These are phyloP conservation scores for Cryptosporidium meleagridis DNA, from an alignment of 169 alveolate genomes.

Conservation along the genomic window DNA sequence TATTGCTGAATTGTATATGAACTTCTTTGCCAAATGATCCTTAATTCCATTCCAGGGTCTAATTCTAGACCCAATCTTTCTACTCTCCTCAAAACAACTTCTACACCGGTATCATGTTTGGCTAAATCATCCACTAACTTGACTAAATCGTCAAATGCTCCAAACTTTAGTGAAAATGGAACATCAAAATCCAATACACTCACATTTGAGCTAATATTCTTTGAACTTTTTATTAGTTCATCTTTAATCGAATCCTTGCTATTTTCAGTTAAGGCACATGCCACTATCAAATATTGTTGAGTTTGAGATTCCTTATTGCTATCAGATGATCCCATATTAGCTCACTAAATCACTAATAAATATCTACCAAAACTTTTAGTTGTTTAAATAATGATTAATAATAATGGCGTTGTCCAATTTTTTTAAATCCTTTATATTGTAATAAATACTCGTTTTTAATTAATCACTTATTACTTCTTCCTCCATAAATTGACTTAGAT, in stretches of 20 bases:
- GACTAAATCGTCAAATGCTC: slow-evolving; percentile 84
- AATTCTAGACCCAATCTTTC: slow-evolving; percentile 81
- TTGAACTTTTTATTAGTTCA: slow-evolving; percentile 5
- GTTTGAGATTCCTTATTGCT: slow-evolving; percentile 34
- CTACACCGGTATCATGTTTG: slow-evolving; percentile 84
- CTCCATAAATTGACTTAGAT: not conserved
- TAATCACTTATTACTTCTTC: not conserved
- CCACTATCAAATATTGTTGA: slow-evolving; percentile 72
- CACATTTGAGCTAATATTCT: slow-evolving; percentile 27
- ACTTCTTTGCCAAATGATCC: slow-evolving; percentile 83
- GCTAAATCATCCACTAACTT: slow-evolving; percentile 85
- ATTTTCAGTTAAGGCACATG: slow-evolving; percentile 57
- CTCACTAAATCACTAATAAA: not conserved
- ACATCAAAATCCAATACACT: slow-evolving; percentile 82
- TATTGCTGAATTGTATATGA: slow-evolving; percentile 83
- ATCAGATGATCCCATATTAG: slow-evolving; percentile 45
- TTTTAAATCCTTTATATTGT: not conserved
- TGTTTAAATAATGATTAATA: not conserved
- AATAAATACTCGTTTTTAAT: not conserved
- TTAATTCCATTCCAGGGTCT: slow-evolving; percentile 81
- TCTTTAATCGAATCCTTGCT: slow-evolving; percentile 32
- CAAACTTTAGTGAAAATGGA: slow-evolving; percentile 85
- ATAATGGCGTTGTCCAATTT: not conserved
- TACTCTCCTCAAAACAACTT: slow-evolving; percentile 82
- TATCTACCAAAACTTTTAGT: not conserved